Base-by-base conservation (phyloP, 441 rosid genomes). In the Omphalea diandra region DNA sequence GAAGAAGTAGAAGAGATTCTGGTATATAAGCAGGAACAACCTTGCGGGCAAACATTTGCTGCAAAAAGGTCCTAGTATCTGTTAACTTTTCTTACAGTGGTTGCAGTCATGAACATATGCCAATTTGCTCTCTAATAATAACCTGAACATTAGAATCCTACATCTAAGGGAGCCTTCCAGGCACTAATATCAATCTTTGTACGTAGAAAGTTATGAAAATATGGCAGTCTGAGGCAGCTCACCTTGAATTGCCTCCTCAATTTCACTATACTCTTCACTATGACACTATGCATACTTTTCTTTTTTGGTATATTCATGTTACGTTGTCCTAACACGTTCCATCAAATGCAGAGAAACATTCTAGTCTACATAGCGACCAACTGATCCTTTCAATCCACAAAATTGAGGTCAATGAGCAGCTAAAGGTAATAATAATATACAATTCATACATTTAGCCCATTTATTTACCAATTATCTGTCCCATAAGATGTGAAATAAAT, bases 151-250 rank as follows among this genome's bases (percentile, higher is more conserved):
- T 41, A 41, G 46, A 46, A 17, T 46, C 50, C 58, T 81, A 84
- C 70, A 54, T 36, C 79, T 20, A 84, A 86, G 70, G 1, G 66
- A 31, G 24, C 77, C 77, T 58, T 79, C 73, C 53, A 83, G 15
- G 4, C 44, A 40, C 1, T 40, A 10, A 40, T 0, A 9, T 40
- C 1, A 40, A 10, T 15, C 14, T 4, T 7, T 8, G 4, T 17
- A 17, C 1, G 11, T 41, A 41, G 12, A 41, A 10, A 46, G 1
- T 5, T 5, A 46, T 17, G 18, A 47, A n/a, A 47, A 15, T 47
- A 17, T 47, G 24, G n/a, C 52, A 12, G 1, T 47, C 52, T 0
- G 5, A 40, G 44, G 52, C 8, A 40, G 11, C 0, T 40, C n/a
- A n/a, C n/a, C n/a, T n/a, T n/a, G n/a, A n/a, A 40, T 40, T 40